Base-by-base conservation (phyloP, 1,284 basidiomycete genomes). In the Cystobasidiaceae sp. region DNA sequence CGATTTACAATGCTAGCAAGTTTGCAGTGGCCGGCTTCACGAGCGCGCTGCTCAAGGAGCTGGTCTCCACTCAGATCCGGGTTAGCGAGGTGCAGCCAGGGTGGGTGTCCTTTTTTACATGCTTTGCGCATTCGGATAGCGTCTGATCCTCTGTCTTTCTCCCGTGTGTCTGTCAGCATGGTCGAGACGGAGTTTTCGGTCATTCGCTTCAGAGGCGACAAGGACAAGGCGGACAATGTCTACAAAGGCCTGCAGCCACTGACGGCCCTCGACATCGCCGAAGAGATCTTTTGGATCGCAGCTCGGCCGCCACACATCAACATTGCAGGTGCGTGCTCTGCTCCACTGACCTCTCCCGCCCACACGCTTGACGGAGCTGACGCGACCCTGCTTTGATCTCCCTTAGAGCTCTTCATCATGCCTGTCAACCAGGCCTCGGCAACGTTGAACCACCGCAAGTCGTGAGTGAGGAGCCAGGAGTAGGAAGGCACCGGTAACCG, bases 271-370 rank as follows among this genome's bases (percentile, higher is more conserved):
- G 91, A 94, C 75, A 87, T 94, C 58, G 94, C 94, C 1, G 93
- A 98, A 77, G 92, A 98, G 78, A 94, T 99, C 73, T 92, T 97
- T 11, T 99, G 92, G 92, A 86, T 86, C 19, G 92, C 93, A 19
- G 82, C 87, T 13, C 86, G 93, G 32, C 90, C 90, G 28, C 43
- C 67, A 17, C 67, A 68, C 34, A 56, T 68, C 55, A 68, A 68
- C 41, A 68, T 68, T 34, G 67, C 67, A 17, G 34, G 60, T 62
- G 59, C 17, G 11, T 28, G 23, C 21, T 19, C 41, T 7, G 23
- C 45, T 4, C 46, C 21, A 17, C 19, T 30, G 25, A 9, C 13
- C 11, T n/a, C 19, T 39, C 4, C 11, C 19, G 4, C 23, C 27
- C 5, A 21, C 2, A 28, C n/a, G 34, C 17, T 11, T 9, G 28